These are phyloP conservation scores for Malassezia psittaci DNA, from an alignment of 1,284 basidiomycete species.

Conservation along the genomic window DNA sequence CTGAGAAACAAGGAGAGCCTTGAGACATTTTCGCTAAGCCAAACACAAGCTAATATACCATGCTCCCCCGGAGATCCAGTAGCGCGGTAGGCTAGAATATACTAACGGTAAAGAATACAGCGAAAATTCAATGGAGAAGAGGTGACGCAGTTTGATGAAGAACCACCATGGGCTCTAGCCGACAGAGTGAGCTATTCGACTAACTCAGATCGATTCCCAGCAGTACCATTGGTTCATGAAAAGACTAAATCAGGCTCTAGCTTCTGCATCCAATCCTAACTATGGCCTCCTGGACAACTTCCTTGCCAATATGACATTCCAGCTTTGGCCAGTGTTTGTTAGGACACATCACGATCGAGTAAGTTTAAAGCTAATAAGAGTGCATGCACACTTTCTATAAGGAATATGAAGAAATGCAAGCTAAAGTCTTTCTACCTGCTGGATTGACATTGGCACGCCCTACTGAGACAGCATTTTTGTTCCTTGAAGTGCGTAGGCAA, in stretches of 20 bases:
- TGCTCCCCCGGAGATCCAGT: no score
- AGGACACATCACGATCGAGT: slow-evolving; percentile 11
- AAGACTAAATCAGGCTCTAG: slow-evolving; percentile 2
- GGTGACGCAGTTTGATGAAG: slow-evolving; percentile 1
- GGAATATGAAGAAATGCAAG: slow-evolving; percentile 4
- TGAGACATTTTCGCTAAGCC: no score
- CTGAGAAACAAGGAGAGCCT: no score
- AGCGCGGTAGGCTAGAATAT: no score
- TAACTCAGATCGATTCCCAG: not conserved
- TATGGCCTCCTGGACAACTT: slow-evolving; percentile 13
- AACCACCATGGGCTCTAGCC: not conserved
- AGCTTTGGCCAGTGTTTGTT: slow-evolving; percentile 6
- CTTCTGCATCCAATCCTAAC: not conserved
- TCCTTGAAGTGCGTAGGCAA: slow-evolving; percentile 1
- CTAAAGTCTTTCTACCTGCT: not conserved
- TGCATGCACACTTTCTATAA: slow-evolving; percentile 6
- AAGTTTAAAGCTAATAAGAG: not conserved
- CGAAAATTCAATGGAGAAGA: slow-evolving; percentile 6
- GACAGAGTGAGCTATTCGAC: not conserved
- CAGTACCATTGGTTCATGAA: not conserved
- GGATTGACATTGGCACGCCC: not conserved
- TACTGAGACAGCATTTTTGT: slow-evolving; percentile 4
- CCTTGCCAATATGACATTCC: slow-evolving; percentile 9
- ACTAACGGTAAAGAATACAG: not conserved
- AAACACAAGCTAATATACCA: no score